Evolutionary conservation across 2,329 filamentous ascomycete genomes (phyloP).

Genomic region (Penicillium sp.): DNA sequence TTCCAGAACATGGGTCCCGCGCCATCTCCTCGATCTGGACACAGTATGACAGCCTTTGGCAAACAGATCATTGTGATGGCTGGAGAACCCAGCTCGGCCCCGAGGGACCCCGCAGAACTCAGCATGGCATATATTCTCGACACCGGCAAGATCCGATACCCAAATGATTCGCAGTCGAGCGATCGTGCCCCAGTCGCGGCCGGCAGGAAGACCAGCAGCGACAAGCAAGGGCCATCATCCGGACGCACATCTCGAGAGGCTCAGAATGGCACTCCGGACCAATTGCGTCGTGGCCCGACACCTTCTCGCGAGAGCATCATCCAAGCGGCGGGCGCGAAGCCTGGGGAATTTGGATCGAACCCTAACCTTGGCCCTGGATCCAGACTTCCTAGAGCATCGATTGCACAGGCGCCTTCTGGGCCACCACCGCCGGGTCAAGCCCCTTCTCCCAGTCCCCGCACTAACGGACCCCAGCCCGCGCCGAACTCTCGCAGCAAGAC

Average conservation of each 20-base stretch:
- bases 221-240: conserved; percentile 44
- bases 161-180: conserved; percentile 64
- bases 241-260: conserved; percentile 48
- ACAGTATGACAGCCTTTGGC: conserved; percentile 95
- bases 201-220: conserved; percentile 46
- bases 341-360: conserved; percentile 33
- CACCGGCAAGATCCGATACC: conserved; percentile 94
- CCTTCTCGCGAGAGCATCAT: conserved; percentile 48
- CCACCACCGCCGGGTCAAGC: conserved; percentile 67
- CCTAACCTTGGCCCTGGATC: conserved; percentile 49
- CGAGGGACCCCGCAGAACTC: conserved; percentile 77
- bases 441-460: conserved; percentile 59
- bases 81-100: conserved; percentile 88
- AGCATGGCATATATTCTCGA: conserved; percentile 90
- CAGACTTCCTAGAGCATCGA: conserved; percentile 61
- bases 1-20: conserved; percentile 99
- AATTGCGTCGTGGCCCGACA: conserved; percentile 39
- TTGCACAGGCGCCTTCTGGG: conserved; percentile 61
- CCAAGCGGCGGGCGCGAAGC: conserved; percentile 26
- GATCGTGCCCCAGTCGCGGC: conserved; percentile 44
- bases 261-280: conserved; percentile 40
- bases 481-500: conserved; percentile 50
- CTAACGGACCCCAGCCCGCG: conserved; percentile 40
- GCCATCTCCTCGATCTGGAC: conserved; percentile 87
- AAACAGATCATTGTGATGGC: conserved; percentile 92